A percentile compares a stretch with the other conserved stretches of the same genome.
Evolutionary conservation across 2,329 filamentous ascomycete species (phyloP).

Genomic region (Cercospora berteroae): DNA sequence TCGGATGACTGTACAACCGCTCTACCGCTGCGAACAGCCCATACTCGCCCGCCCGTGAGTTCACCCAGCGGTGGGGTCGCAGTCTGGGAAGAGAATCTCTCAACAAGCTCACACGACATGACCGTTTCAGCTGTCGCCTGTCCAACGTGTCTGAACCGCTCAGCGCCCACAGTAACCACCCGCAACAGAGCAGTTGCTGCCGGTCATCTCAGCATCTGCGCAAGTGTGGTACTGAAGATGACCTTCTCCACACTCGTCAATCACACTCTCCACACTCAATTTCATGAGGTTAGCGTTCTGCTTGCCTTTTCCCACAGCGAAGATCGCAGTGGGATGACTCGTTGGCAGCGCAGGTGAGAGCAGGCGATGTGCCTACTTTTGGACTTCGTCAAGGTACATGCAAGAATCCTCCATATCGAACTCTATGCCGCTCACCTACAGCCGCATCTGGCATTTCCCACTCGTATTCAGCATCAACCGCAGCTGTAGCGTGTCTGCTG

Average conservation of each 20-base stretch:
- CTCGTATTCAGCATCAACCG: constrained; percentile 19
- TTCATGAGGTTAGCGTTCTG: neutral
- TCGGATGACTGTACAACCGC: neutral
- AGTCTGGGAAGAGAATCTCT: neutral
- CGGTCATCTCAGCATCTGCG: neutral
- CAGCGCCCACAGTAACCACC: neutral
- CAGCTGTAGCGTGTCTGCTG: constrained; percentile 12
- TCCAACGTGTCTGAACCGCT: neutral
- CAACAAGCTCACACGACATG: neutral
- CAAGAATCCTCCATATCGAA: constrained; percentile 7
- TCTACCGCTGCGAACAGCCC: neutral
- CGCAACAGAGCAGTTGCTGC: neutral
- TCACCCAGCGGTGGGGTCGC: neutral
- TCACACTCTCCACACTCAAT: neutral
- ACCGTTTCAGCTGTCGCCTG: neutral
- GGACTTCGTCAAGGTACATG: constrained; percentile 16
- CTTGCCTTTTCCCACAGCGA: neutral
- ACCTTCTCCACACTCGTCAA: neutral
- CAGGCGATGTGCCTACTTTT: neutral
- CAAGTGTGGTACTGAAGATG: neutral
- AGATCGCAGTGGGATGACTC: constrained; percentile 5
- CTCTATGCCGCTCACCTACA: constrained; percentile 8
- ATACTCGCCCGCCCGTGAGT: neutral
- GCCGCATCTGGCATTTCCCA: constrained; percentile 9
- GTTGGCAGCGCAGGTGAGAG: constrained; percentile 4